Conservation (phyloP, 1,284 basidiomycete genomes). For the Anthracocystis setariae region DNA sequence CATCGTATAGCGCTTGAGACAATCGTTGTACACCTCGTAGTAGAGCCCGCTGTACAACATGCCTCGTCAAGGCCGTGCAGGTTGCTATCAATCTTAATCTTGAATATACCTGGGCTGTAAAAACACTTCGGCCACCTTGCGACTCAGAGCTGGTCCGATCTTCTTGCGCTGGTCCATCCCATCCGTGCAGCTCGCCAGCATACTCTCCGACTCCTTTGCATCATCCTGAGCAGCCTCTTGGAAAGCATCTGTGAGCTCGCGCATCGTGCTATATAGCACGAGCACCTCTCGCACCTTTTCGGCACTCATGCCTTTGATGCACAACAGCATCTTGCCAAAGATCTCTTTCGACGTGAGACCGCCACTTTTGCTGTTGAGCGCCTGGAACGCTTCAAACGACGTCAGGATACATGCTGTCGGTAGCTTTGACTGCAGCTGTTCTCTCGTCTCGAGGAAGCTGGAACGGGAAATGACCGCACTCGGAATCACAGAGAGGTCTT, state of each 20-base stretch:
- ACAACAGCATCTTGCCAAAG: conserved; percentile 72
- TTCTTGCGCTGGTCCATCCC: conserved; percentile 46
- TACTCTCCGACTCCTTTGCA: conserved; percentile 10
- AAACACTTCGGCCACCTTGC: conserved; percentile 41
- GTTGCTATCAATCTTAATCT: conserved; percentile 9
- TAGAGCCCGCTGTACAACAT: too few relatives aligned
- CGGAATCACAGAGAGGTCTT: conserved; percentile 70
- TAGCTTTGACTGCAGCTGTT: conserved; percentile 66
- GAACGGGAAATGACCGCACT: conserved; percentile 67
- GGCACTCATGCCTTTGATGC: conserved; percentile 71
- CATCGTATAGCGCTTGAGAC: too few relatives aligned
- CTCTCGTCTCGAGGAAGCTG: conserved; percentile 67
- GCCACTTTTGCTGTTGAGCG: conserved; percentile 71
- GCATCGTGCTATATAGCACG: conserved; percentile 70
- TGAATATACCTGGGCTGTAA: conserved; percentile 21
- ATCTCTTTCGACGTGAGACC: conserved; percentile 70
- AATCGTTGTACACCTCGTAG: too few relatives aligned
- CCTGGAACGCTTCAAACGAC: conserved; percentile 70
- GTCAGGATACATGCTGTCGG: conserved; percentile 68
- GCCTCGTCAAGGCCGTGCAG: too few relatives aligned
- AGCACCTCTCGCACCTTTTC: conserved; percentile 71
- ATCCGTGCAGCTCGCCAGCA: conserved; percentile 33
- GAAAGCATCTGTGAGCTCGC: conserved; percentile 69
- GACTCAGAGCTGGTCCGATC: conserved; percentile 45
- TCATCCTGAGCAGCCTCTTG: conserved; percentile 39